phyloP scores from a whole-genome alignment of 176 grass and related monocot genomes.

The Ensete glaucum region DNA sequence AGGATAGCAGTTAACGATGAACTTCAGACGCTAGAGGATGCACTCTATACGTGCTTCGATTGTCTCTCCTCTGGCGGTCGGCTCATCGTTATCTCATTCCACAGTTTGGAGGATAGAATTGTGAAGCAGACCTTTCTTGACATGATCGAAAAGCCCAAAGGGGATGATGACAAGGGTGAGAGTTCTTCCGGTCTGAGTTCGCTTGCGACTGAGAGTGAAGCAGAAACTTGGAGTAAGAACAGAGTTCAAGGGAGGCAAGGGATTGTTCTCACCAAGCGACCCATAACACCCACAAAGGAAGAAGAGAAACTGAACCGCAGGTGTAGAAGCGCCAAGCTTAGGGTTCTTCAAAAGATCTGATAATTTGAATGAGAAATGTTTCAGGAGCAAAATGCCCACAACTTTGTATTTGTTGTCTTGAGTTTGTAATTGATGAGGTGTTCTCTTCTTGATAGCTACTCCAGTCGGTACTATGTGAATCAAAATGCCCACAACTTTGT shows the following conservation, averaged over 20 bases:
- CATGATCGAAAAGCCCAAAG: constrained; percentile 35
- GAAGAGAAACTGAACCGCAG: constrained; percentile 81
- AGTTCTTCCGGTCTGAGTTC: not conserved
- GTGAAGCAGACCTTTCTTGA: constrained; percentile 87
- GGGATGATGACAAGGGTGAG: constrained; percentile 11
- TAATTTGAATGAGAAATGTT: not conserved
- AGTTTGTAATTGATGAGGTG: not conserved
- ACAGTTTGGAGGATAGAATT: constrained; percentile 87
- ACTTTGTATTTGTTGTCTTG: not conserved
- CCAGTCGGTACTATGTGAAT: not conserved
- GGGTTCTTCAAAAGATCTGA: constrained; percentile 8
- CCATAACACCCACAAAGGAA: constrained; percentile 63
- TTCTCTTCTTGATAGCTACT: not conserved
- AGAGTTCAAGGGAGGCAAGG: constrained; percentile 57
- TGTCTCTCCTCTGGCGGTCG: constrained; percentile 15
- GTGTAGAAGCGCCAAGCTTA: constrained; percentile 40
- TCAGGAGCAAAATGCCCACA: not conserved
- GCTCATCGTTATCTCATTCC: constrained; percentile 87
- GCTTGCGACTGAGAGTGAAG: constrained; percentile 18
- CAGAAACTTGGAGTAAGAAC: constrained; percentile 36
- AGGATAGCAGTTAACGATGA: constrained; percentile 95
- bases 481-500: not conserved
- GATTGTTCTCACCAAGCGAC: constrained; percentile 72
- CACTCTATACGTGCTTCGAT: constrained; percentile 72
- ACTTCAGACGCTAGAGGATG: constrained; percentile 53